phyloP scores from a whole-genome alignment of 2,329 filamentous ascomycete genomes.

The Penicillium frequentans region DNA sequence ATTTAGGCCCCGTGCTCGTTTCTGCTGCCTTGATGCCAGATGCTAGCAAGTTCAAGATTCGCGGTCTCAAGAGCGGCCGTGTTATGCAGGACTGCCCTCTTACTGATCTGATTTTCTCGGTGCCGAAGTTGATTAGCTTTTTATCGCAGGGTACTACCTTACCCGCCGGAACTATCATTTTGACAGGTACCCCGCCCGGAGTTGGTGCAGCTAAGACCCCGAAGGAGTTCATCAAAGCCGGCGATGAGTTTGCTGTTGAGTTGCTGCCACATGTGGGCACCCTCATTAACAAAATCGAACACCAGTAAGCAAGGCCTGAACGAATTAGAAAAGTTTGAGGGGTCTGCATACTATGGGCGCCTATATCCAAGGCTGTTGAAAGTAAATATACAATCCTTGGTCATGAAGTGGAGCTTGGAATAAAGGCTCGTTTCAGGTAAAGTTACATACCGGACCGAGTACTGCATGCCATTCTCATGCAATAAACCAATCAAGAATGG shows the following conservation, averaged over 20 bases:
- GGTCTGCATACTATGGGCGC: background rate
- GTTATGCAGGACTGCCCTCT: conserved; percentile 52
- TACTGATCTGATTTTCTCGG: conserved; percentile 55
- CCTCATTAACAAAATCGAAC: conserved; percentile 46
- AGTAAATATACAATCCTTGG: too few relatives aligned
- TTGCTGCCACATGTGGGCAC: conserved; percentile 52
- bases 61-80: conserved; percentile 49
- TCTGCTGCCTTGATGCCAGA: conserved; percentile 37
- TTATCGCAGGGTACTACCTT: conserved; percentile 45
- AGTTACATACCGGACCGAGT: too few relatives aligned
- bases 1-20: conserved; percentile 51
- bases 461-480: background rate
- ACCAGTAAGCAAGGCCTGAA: conserved; percentile 18
- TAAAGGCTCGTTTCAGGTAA: too few relatives aligned
- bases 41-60: conserved; percentile 33
- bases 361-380: too few relatives aligned
- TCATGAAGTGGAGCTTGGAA: too few relatives aligned
- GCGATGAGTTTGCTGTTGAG: conserved; percentile 52
- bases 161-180: conserved; percentile 43
- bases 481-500: background rate
- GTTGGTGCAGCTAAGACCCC: conserved; percentile 42
- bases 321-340: background rate
- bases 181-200: conserved; percentile 47
- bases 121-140: conserved; percentile 46
- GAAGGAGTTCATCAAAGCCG: conserved; percentile 46